Evolutionary conservation across 2,329 filamentous ascomycete species (phyloP).

Genomic region (Periconia digitata): DNA sequence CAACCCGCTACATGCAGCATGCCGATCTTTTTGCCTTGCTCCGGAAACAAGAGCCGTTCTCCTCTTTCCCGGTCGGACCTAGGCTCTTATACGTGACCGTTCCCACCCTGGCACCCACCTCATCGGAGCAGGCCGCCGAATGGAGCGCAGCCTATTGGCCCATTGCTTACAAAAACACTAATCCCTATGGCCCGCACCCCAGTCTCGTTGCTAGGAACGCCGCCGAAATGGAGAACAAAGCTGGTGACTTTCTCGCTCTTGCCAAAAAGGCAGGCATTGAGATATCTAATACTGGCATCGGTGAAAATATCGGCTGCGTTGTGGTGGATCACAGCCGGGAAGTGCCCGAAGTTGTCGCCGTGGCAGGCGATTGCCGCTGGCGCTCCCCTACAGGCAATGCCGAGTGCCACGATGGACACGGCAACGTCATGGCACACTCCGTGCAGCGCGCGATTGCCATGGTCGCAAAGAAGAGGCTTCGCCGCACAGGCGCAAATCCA

Average conservation of each 20-base stretch:
- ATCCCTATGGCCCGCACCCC: conserved; percentile 82
- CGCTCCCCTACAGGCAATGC: conserved; percentile 41
- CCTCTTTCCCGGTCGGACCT: conserved; percentile 41
- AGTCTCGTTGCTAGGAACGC: conserved; percentile 70
- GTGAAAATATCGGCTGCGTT: conserved; percentile 72
- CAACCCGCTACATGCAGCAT: conserved; percentile 53
- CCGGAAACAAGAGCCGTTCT: conserved; percentile 43
- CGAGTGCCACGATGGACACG: conserved; percentile 45
- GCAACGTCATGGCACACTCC: conserved; percentile 77
- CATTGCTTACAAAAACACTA: conserved; percentile 82
- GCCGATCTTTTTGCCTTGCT: conserved; percentile 48
- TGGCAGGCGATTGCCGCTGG: conserved; percentile 78
- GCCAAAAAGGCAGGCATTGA: conserved; percentile 66
- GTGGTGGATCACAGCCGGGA: conserved; percentile 63
- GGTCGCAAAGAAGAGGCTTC: conserved; percentile 64
- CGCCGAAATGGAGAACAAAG: conserved; percentile 66
- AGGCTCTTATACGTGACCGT: conserved; percentile 67
- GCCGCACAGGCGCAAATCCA: conserved; percentile 36
- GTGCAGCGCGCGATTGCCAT: conserved; percentile 80
- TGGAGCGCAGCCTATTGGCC: conserved; percentile 83
- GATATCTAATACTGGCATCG: conserved; percentile 59
- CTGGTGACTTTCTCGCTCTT: conserved; percentile 67
- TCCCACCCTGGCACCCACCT: conserved; percentile 73
- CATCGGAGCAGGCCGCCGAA: conserved; percentile 69
- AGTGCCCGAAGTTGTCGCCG: conserved; percentile 62